Conservation (phyloP, 2,329 filamentous ascomycete species). For the Nigrograna mackinnonii region DNA sequence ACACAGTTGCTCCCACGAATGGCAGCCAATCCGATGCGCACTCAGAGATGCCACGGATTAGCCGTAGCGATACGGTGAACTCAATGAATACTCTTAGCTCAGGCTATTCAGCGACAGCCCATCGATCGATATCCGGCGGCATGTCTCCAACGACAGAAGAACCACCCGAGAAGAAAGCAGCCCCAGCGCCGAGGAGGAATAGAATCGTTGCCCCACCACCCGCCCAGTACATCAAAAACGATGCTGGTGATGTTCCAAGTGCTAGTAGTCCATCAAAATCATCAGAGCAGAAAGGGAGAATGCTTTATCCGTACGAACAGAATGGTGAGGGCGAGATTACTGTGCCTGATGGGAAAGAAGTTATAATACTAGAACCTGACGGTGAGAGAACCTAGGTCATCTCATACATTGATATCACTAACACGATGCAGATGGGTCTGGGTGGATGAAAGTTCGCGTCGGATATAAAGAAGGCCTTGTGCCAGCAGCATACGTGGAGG, state of each 20-base stretch:
- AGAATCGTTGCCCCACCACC: constrained; percentile 89
- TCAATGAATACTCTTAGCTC: constrained; percentile 77
- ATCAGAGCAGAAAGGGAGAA: constrained; percentile 73
- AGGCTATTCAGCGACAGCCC: constrained; percentile 79
- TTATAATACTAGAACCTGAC: constrained; percentile 81
- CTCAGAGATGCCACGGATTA: constrained; percentile 69
- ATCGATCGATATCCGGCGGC: constrained; percentile 71
- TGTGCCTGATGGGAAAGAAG: constrained; percentile 76
- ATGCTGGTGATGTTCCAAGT: constrained; percentile 49
- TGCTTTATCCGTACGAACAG: constrained; percentile 87
- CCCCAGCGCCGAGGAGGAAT: constrained; percentile 54
- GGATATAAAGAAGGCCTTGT: constrained; percentile 82
- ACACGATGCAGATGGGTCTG: constrained; percentile 89
- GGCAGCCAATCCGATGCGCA: constrained; percentile 53
- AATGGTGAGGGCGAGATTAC: constrained; percentile 80
- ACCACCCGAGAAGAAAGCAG: constrained; percentile 42
- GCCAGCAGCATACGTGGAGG: constrained; percentile 82
- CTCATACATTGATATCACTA: too few species aligned
- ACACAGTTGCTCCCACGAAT: constrained; percentile 53
- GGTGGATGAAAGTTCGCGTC: constrained; percentile 84
- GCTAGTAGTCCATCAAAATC: constrained; percentile 29
- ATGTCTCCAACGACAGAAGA: constrained; percentile 57
- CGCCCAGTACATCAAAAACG: constrained; percentile 73
- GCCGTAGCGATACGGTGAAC: constrained; percentile 84
- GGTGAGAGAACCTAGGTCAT: too few species aligned